These are phyloP conservation scores for Pachysandra terminalis DNA, from an alignment of 164 flowering plant species.

Conservation along the genomic window DNA sequence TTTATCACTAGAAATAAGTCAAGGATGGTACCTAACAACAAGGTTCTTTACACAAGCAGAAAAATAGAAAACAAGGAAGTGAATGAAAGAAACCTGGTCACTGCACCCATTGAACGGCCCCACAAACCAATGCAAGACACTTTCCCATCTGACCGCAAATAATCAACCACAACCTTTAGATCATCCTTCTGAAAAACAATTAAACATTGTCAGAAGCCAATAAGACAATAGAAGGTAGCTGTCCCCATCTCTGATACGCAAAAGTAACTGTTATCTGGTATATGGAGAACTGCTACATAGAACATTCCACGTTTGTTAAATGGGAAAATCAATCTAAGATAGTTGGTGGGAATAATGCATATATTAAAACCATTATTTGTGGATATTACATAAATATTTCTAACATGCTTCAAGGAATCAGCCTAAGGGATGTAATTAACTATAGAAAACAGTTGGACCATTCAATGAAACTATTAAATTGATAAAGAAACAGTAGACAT, in stretches of 20 bases:
- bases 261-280: not conserved
- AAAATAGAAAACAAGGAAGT: not conserved
- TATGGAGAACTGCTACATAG: not conserved
- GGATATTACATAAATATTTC: not conserved
- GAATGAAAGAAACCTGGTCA: constrained; percentile 61
- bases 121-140: constrained; percentile 93
- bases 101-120: constrained; percentile 99
- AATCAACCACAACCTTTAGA: constrained; percentile 78
- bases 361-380: not conserved
- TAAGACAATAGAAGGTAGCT: not conserved
- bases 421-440: not conserved
- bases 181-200: constrained; percentile 79
- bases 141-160: constrained; percentile 74
- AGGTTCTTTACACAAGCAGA: not conserved
- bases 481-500: not conserved
- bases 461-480: not conserved
- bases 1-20: too few species aligned
- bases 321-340: too few species aligned
- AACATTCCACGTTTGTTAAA: not conserved
- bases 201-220: constrained; percentile 8
- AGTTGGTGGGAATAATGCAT: too few species aligned
- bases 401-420: not conserved
- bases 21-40: not conserved
- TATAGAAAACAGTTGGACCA: too few species aligned
- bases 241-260: not conserved